Evolutionary conservation across 108 stramenopile genomes (phyloP).

Genomic region (Cyclotella distinguenda): DNA sequence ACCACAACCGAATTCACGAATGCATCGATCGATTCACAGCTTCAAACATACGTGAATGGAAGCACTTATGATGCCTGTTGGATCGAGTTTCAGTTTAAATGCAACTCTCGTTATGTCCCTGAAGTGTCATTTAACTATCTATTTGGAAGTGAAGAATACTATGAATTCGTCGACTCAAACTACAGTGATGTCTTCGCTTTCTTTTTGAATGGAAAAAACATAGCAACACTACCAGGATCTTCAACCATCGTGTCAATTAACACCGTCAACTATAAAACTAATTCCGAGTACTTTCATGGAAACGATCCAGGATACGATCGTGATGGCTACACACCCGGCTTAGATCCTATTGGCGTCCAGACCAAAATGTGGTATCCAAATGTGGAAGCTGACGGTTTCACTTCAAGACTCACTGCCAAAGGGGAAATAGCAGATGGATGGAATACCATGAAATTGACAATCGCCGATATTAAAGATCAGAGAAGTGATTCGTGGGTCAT

Average conservation of each 20-base stretch:
- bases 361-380: slow-evolving; percentile 11
- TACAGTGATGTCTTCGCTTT: slow-evolving; percentile 47
- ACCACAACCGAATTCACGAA: neutral
- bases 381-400: slow-evolving; percentile 46
- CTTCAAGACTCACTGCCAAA: slow-evolving; percentile 23
- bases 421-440: too few species aligned
- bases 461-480: slow-evolving; percentile 32
- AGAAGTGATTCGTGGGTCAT: slow-evolving; percentile 42
- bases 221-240: slow-evolving; percentile 16
- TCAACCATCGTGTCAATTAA: slow-evolving; percentile 30
- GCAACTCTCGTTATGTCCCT: slow-evolving; percentile 27
- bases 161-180: slow-evolving; percentile 37
- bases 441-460: slow-evolving; percentile 37
- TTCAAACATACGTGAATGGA: slow-evolving; percentile 4
- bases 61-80: slow-evolving; percentile 29
- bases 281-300: slow-evolving; percentile 34
- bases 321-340: too few species aligned
- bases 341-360: neutral
- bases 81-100: slow-evolving; percentile 33
- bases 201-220: slow-evolving; percentile 32
- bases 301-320: slow-evolving; percentile 41
- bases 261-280: slow-evolving; percentile 40
- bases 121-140: slow-evolving; percentile 29
- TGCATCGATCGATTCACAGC: neutral
- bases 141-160: slow-evolving; percentile 45